Conservation (phyloP, 305 asterid genomes). For the Fraxinus velutina region DNA sequence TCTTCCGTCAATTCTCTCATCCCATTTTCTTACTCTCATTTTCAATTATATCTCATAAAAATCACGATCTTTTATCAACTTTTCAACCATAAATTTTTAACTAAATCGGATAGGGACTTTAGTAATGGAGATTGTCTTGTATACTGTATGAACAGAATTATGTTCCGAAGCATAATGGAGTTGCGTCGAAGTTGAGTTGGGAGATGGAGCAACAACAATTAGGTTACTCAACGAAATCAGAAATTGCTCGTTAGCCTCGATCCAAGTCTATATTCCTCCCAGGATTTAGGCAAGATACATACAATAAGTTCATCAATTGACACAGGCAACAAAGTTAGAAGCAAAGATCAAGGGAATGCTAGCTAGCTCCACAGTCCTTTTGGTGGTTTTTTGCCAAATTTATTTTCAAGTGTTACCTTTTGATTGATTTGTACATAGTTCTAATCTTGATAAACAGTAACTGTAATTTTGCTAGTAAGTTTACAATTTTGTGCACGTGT, state of each 20-base stretch:
- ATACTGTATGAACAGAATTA: constrained; percentile 40
- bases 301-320: constrained; percentile 16
- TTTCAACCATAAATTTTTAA: background rate
- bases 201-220: constrained; percentile 73
- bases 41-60: too few relatives aligned
- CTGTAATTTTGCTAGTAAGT: constrained; percentile 5
- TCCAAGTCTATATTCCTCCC: background rate
- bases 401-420: background rate
- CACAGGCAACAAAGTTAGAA: constrained; percentile 3
- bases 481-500: background rate
- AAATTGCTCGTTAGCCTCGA: constrained; percentile 60
- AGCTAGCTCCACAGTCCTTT: constrained; percentile 8
- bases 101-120: background rate
- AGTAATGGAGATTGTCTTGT: background rate
- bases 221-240: constrained; percentile 55
- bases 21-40: too few relatives aligned
- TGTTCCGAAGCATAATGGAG: constrained; percentile 55
- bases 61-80: background rate
- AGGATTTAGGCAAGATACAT: constrained; percentile 14
- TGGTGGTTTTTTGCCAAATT: constrained; percentile 5
- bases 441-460: constrained; percentile 2
- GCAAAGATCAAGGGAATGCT: constrained; percentile 9
- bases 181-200: constrained; percentile 64
- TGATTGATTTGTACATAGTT: constrained; percentile 13
- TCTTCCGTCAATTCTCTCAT: background rate